Percentiles rank a stretch among this genome's conserved stretches.
Conservation (phyloP, 2,329 filamentous ascomycete species). For the Fusarium begoniae region DNA sequence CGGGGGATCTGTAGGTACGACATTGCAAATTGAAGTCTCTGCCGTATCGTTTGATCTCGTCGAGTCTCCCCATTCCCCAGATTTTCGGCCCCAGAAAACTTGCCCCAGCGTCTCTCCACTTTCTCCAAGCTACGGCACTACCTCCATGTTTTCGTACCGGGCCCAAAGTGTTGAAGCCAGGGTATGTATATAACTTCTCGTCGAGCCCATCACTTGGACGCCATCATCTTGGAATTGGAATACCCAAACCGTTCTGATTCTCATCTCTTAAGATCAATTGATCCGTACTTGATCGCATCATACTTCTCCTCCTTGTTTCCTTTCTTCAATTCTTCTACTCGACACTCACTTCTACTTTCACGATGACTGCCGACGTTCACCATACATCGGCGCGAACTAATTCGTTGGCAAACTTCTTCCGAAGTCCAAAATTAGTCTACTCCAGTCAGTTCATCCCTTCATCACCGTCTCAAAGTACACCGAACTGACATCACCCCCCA, state of each 20-base stretch:
- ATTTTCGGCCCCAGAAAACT: not conserved
- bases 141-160: not conserved
- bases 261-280: not conserved
- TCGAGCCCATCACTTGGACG: not conserved
- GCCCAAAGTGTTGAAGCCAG: not conserved
- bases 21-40: not conserved
- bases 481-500: not conserved
- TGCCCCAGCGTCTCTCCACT: not conserved
- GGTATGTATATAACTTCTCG: not conserved
- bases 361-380: not conserved
- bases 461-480: fast-evolving
- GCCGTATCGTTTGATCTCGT: not conserved
- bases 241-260: too few relatives aligned
- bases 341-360: not conserved
- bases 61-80: not conserved
- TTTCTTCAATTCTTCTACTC: too few relatives aligned
- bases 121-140: not conserved
- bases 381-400: not conserved
- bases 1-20: not conserved
- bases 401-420: not conserved
- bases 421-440: not conserved
- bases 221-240: not conserved
- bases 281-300: not conserved
- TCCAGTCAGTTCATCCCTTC: not conserved
- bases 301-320: not conserved